Evolutionary conservation across 2,329 filamentous ascomycete species (phyloP), one percentile per base, ranked within the genome.

Genomic region (Nemania abortiva): DNA sequence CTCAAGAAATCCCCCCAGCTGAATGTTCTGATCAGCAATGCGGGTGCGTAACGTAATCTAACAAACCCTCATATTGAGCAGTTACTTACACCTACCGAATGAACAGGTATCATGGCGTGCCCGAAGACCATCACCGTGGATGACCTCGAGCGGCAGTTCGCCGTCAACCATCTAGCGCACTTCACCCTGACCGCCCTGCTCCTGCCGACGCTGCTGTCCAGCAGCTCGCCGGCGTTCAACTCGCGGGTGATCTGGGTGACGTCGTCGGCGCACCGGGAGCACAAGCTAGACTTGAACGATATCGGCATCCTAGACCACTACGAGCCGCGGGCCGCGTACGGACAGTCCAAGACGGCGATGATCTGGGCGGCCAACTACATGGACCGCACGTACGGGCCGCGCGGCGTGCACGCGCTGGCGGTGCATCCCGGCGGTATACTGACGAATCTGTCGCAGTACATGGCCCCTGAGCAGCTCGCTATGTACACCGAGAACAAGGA

Each of bases 151-250:
- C 74, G 73, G 0, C 85, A 87, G 64, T 83, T 87, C 69, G 85
- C 80, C 31, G 83, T 81, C 2, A 86, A 87, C 70, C 82, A 88
- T 70, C 76, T 88, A 0, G 80, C 77, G 2, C 84, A 87, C 70
- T 88, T 87, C 77, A 79, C 86, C 0, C 79, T 87, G 15, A 83
- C 86, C 71, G 78, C 85, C 37, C 80, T 86, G 0, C 77, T 87
- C 45, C 82, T 83, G 53, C 75, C 79, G 0, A 73, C 80, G 0
- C 70, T 87, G 9, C 76, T 85, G 1, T 69, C 77, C 1, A 79
- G 78, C 13, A 72, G 79, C 4, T 81, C 79, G 0, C 74, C 81
- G 0, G 68, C 74, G 0, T 84, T 82, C 62, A 70, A 78, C 9
- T 84, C 81, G 1, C 79, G 85, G 3, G 81, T 86, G 4, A 77